Conservation (phyloP, 192 early-diverging fungal species). For the Gryganskiella cystojenkinii region DNA sequence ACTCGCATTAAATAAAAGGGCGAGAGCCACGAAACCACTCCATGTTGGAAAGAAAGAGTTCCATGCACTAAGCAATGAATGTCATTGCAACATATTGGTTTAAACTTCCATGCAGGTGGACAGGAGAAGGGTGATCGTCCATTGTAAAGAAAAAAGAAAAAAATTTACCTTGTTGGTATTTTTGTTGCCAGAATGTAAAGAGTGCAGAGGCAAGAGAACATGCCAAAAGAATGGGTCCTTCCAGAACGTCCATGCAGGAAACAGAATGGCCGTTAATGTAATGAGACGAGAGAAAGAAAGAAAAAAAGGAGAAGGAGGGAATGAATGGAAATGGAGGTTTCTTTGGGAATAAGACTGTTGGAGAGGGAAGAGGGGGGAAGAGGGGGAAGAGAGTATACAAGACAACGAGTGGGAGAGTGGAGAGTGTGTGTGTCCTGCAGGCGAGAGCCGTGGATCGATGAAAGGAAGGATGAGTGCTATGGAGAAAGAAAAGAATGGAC, state of each 20-base stretch:
- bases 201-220: conserved; percentile 32
- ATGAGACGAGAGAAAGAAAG: neutral
- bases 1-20: neutral
- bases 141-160: neutral
- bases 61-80: no score
- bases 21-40: neutral
- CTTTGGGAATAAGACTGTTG: no score
- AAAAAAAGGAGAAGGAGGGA: neutral
- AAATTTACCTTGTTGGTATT: conserved; percentile 42
- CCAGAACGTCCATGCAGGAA: conserved; percentile 44
- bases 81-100: neutral
- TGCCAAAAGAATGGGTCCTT: conserved; percentile 37
- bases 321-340: neutral
- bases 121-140: neutral
- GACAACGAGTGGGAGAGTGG: conserved; percentile 2
- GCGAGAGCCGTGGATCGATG: neutral
- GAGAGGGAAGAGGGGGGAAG: neutral
- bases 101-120: neutral
- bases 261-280: neutral
- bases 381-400: conserved; percentile 1
- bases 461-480: neutral
- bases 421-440: neutral
- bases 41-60: neutral
- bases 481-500: neutral
- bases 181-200: conserved; percentile 34